Percentiles rank a stretch among this genome's conserved stretches.
Evolutionary conservation across 805 yeast genomes (phyloP).

Genomic region (Candida peoriensis): DNA sequence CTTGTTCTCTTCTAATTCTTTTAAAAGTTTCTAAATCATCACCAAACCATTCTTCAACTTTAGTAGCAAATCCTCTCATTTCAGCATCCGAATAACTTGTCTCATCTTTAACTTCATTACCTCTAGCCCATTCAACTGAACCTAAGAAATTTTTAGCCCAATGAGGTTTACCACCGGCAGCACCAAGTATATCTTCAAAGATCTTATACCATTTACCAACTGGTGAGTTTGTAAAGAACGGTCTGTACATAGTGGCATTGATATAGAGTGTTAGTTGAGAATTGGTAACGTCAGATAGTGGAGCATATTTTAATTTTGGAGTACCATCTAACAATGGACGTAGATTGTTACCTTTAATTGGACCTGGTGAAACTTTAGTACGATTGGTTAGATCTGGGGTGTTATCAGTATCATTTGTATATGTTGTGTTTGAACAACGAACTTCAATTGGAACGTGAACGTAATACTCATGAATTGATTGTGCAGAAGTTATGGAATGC

Average conservation of each 20-base stretch:
- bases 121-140: slow-evolving; percentile 29
- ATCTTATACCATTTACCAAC: slow-evolving; percentile 74
- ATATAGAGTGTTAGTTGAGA: slow-evolving; percentile 79
- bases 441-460: slow-evolving; percentile 97
- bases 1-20: slow-evolving; percentile 57
- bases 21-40: slow-evolving; percentile 59
- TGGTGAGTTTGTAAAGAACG: slow-evolving; percentile 73
- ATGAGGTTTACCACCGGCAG: slow-evolving; percentile 90
- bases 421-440: slow-evolving; percentile 83
- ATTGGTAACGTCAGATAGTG: slow-evolving; percentile 44
- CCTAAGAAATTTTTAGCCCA: slow-evolving; percentile 98
- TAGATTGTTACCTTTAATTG: slow-evolving; percentile 77
- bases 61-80: slow-evolving; percentile 74
- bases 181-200: slow-evolving; percentile 75
- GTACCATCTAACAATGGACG: slow-evolving; percentile 82
- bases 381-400: slow-evolving; percentile 47
- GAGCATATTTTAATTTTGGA: slow-evolving; percentile 58
- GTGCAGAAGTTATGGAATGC: slow-evolving; percentile 57
- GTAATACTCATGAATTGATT: slow-evolving; percentile 54
- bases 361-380: slow-evolving; percentile 57
- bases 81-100: slow-evolving; percentile 50
- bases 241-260: slow-evolving; percentile 94
- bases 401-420: slow-evolving; percentile 22
- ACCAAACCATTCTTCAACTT: slow-evolving; percentile 77
- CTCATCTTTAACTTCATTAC: slow-evolving; percentile 28